Evolutionary conservation across 2,329 filamentous ascomycete genomes (phyloP), one percentile per base, ranked within the genome.

Genomic region (Colletotrichum sp.): DNA sequence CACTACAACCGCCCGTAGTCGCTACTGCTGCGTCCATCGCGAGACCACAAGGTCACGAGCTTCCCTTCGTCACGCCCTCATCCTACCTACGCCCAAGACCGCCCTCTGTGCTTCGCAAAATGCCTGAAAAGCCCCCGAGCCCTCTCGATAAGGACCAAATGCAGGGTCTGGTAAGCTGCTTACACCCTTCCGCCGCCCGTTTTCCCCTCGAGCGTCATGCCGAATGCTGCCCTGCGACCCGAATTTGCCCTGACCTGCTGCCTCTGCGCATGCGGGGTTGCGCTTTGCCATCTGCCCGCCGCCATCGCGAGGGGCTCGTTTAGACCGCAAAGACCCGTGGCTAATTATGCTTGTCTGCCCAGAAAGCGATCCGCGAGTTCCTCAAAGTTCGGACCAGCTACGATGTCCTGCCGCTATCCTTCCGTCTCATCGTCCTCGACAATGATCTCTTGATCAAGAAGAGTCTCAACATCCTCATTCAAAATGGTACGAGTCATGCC

Each of bases 301-400:
- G 44, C 74, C 71, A 66, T 75, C 60, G 62, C 67, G 75, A 67
- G 62, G 62, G 49, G 59, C 70, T 32, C 52, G 26, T 49, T n/a
- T 71, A 30, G 57, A 39, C 59, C 44, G 57, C 63, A 64, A 64
- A 59, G 52, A 75, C 57, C 65, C 26, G 44, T 52, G 32, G 66
- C 78, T 77, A 62, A 77, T 32, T 67, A 60, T 62, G 28, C 67
- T 68, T 69, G 65, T 39, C 71, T 69, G 73, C 80, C 79, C 86
- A 98, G 96, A 93, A 93, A 88, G 94, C 95, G 78, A 96, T 99
- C 81, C 95, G 97, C 86, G 95, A 98, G 81, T 99, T 99, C 87
- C 93, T 99, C 84, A 98, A 96, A 86, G 94, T 98, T 80, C 94
- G 97, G 83, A 99, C 95, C 44, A 98, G 96, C 85, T 99, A 99